Base-by-base conservation (phyloP, 441 rosid genomes). In the Bruguiera hainesii region DNA sequence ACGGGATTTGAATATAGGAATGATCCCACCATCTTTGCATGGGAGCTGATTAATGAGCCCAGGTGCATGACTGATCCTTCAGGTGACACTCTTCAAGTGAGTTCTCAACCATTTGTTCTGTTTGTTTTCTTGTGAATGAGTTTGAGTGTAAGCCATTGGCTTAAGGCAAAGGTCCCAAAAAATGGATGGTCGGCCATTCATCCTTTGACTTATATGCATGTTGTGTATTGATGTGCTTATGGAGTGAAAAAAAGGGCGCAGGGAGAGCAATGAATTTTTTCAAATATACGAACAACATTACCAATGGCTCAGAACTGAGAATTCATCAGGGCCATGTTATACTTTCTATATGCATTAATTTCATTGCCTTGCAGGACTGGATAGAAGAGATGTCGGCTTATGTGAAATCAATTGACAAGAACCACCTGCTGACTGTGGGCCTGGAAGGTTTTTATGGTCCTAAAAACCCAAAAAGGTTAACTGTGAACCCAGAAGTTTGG, bases 21-120 rank as follows among this genome's bases (percentile, higher is more conserved):
- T 73, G 98, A 94, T 62, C 97, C 98, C 26, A 84, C 87, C 66
- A 88, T 94, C 70, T 94, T 94, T 82, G 98, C 82, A 1, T 94
- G 98, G 98, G 98, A 94, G 80, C 73, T 94, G 84, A 94, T 91
- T 42, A 94, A 94, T 33, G 98, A 94, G 76, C 98, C 98, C 20
- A 95, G 97, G 37, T 91, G 97, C 88, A 76, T 80, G 83, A 69
- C 96, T 58, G 97, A 94, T 85, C 79, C 92, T 66, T 91, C 97
- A 6, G 98, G 98, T 20, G 85, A 91, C 71, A 91, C 93, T 39
- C 93, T 94, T 56, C 96, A 91, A 74, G 98, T 94, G 79, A 84
- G 96, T 81, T 53, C 11, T 21, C 23, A 53, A 53, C 23, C 48
- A 10, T 9, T 53, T 21, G 15, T 15, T 7, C 16, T 13, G 26